Base-by-base conservation (phyloP, 345 rosid genomes). In the Citrus unshiu region DNA sequence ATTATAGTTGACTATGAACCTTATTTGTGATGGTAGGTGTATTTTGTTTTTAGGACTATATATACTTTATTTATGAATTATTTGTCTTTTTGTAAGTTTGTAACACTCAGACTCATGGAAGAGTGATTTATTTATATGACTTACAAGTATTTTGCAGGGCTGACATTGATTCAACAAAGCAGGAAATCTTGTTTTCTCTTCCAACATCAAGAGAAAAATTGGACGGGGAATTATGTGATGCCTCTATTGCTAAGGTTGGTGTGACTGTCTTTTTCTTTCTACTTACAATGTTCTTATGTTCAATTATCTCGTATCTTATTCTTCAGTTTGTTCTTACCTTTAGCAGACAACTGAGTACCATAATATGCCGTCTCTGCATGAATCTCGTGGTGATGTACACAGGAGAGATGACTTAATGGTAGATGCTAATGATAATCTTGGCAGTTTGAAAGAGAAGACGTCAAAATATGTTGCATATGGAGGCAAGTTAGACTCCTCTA, bases 401-500 rank as follows among this genome's bases (percentile, higher is more conserved):
- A n/a, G 73, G 68, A 56, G 43, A 54, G 78, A 77, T 37, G 58
- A 70, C 25, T 75, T 66, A 58, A 29, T 49, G 51, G 59, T 12
- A 62, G 78, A 81, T 78, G 79, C 86, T 39, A 81, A 30, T 76
- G 84, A 65, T 9, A 79, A 63, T 75, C 51, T 76, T 75, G 70
- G 67, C 35, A 78, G 54, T 70, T 62, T 82, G 77, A 88, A 86
- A 86, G 93, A 88, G 74, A 86, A 63, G 67, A 63, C 83, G 57
- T 83, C 81, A 4, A 77, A 81, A 70, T 80, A 75, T 81, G 81
- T 71, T 69, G 85, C 84, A 72, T 75, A 80, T 77, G 88, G 81
- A 10, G 76, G 86, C 88, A 89, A 83, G 84, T 73, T 69, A 19
- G 89, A 83, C 35, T 79, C 87, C 21, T 89, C 91, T 39, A 81